Evolutionary conservation across 192 early-diverging fungal genomes (phyloP).

Genomic region (Mortierella claussenii): DNA sequence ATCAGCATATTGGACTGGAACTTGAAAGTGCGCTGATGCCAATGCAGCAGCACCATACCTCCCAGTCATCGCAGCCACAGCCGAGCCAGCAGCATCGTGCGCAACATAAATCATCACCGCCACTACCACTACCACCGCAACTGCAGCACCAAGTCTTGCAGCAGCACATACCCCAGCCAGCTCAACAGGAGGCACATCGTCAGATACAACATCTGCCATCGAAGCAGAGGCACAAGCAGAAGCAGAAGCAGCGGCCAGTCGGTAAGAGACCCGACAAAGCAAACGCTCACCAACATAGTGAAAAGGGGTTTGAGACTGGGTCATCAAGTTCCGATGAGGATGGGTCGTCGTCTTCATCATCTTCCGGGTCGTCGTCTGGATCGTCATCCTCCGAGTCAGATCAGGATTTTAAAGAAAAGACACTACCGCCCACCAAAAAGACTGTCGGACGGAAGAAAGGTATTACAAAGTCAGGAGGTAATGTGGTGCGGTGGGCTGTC

Average conservation of each 20-base stretch:
- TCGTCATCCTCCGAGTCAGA: constrained; percentile 31
- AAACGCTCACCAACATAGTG: constrained; percentile 14
- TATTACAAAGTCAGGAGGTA: constrained; percentile 22
- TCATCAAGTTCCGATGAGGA: constrained; percentile 36
- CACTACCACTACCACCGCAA: neutral
- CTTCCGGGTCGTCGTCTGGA: constrained; percentile 7
- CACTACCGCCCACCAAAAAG: constrained; percentile 39
- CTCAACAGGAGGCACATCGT: neutral
- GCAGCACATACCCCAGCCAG: neutral
- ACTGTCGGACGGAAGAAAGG: constrained; percentile 36
- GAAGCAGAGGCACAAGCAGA: constrained; percentile 21
- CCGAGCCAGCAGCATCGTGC: neutral
- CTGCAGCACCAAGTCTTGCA: neutral
- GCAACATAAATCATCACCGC: constrained; percentile 22
- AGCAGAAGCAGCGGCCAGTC: constrained; percentile 17
- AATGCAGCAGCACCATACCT: constrained; percentile 2
- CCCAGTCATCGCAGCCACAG: neutral
- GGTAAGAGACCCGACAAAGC: constrained; percentile 16
- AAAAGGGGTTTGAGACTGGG: constrained; percentile 28
- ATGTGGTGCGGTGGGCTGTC: constrained; percentile 34
- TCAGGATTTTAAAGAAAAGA: constrained; percentile 43
- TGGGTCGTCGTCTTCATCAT: constrained; percentile 33
- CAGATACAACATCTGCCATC: neutral
- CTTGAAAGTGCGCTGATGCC: too few relatives aligned
- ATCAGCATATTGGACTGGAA: neutral